Evolutionary conservation across 176 grass and related monocot genomes (phyloP), one percentile per base, ranked within the genome.

Genomic region (Carex parvula): DNA sequence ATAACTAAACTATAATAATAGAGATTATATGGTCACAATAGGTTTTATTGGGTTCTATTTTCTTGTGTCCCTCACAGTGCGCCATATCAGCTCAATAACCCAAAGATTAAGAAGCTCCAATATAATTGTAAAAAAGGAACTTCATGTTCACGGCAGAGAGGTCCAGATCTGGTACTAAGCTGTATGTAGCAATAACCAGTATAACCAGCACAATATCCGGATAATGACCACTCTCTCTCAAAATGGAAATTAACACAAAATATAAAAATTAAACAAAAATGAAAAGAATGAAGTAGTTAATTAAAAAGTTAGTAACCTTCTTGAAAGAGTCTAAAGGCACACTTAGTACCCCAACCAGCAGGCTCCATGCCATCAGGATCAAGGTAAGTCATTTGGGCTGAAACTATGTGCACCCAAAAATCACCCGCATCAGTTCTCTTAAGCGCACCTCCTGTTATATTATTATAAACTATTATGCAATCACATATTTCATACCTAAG

Each of bases 331-430:
- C 93, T 62, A 86, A 80, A 80, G 91, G 86, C 54, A 99, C 93
- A 76, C 71, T 93, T 69, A 99, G 89, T 88, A 99, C 82, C 29
- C 91, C 93, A 71, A 87, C 78, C n/a, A 79, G 93, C 96, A 87
- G 93, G 96, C 80, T 99, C 93, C 96, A 99, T 99, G n/a, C 63
- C 91, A 60, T 90, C 83, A 13, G 89, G 91, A 88, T 90, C 74
- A 35, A 84, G 88, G 87, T 95, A 99, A 11, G 87, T 85, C 11
- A 95, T 91, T n/a, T 89, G 72, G 93, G 96, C 79, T 93, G 96
- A 89, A 92, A 98, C 96, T 93, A 98, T 21, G 92, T 98, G 96
- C 87, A 93, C 93, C 96, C 93, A 98, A 33, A n/a, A 79, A 84
- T 88, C 78, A 68, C 91, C 88, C 88, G 93, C 72, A 88, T 93